Evolutionary conservation across 345 rosid species (phyloP).

Genomic region (Populus simonii): DNA sequence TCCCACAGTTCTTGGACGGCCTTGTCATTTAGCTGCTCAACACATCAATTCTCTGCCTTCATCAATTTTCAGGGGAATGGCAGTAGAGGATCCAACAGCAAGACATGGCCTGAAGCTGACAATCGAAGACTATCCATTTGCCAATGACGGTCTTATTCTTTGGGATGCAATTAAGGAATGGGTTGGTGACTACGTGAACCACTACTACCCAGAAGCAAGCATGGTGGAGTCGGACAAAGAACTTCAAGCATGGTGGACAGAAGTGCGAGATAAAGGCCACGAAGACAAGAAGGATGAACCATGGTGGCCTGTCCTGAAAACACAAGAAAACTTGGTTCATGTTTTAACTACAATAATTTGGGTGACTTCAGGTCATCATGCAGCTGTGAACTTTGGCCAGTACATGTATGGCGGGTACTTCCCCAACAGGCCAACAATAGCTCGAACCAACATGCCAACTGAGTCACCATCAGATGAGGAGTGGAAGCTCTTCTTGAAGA

Average conservation of each 20-base stretch:
- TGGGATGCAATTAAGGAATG: constrained; percentile 40
- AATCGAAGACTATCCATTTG: constrained; percentile 48
- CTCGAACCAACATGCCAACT: constrained; percentile 32
- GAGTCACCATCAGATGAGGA: constrained; percentile 29
- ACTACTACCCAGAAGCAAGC: constrained; percentile 28
- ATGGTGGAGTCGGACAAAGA: constrained; percentile 33
- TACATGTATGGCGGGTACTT: constrained; percentile 35
- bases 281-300: constrained; percentile 21
- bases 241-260: constrained; percentile 53
- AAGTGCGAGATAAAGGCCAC: constrained; percentile 29
- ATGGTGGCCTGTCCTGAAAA: constrained; percentile 18
- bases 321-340: neutral
- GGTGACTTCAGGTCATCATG: constrained; percentile 46
- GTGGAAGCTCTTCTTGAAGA: constrained; percentile 26
- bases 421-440: constrained; percentile 39
- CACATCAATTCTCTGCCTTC: too few relatives aligned
- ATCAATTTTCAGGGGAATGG: constrained; percentile 45
- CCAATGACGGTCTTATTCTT: constrained; percentile 43
- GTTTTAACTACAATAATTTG: constrained; percentile 24
- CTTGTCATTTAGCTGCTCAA: neutral
- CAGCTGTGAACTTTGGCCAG: constrained; percentile 48
- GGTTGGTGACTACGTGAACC: constrained; percentile 36
- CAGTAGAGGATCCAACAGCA: constrained; percentile 36
- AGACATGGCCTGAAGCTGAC: constrained; percentile 46
- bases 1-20: neutral